Percentiles rank a stretch among this genome's conserved stretches.
These are phyloP conservation scores for Cadophora gregata DNA, from an alignment of 2,329 filamentous ascomycete species.

Conservation along the genomic window DNA sequence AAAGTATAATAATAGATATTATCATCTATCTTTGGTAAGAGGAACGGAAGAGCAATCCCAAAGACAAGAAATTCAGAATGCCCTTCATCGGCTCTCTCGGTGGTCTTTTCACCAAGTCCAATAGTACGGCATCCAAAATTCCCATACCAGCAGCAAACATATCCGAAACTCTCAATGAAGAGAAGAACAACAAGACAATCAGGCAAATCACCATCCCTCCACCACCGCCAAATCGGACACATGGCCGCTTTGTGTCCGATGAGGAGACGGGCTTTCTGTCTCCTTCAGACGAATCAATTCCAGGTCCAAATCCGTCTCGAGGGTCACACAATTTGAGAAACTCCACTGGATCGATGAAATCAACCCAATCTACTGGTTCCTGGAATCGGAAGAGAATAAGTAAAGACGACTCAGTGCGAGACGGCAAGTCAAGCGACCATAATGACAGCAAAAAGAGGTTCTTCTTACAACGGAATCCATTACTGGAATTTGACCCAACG, in stretches of 20 bases:
- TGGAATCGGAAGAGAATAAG: too few relatives aligned
- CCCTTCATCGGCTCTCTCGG: background rate
- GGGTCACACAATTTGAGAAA: background rate
- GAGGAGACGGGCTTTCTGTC: background rate
- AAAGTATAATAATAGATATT: too few relatives aligned
- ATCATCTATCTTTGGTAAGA: too few relatives aligned
- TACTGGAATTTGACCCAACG: background rate
- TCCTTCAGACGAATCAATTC: background rate
- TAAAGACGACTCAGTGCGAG: background rate
- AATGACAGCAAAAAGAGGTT: background rate
- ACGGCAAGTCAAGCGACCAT: background rate
- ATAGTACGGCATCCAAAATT: background rate
- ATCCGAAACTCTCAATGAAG: background rate
- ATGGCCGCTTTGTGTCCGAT: background rate
- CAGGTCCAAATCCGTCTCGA: background rate
- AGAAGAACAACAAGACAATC: background rate
- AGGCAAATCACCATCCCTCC: background rate
- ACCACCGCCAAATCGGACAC: background rate
- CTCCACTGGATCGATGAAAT: background rate
- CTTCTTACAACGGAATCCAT: background rate
- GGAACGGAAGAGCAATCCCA: too few relatives aligned
- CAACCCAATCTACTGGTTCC: too few relatives aligned
- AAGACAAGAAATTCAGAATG: background rate
- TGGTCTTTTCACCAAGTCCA: background rate
- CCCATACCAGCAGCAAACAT: background rate